A percentile compares a stretch with the other conserved stretches of the same genome.
Conservation (phyloP, 2,329 filamentous ascomycete species). For the Botrytis hyacinthi region DNA sequence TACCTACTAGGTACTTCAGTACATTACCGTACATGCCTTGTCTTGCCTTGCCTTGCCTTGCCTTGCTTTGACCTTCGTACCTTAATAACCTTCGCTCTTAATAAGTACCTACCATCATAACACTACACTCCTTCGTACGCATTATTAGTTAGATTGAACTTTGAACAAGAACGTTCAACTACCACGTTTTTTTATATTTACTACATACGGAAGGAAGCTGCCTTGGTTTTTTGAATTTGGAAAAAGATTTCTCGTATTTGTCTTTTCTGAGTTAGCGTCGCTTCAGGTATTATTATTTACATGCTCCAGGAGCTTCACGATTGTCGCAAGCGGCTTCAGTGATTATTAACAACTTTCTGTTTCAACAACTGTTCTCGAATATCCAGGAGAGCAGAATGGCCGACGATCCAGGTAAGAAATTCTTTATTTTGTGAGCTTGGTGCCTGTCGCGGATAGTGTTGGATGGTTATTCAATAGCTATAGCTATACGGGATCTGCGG, state of each 20-base stretch:
- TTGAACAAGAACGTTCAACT: background rate
- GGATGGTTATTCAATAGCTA: background rate
- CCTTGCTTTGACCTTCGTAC: background rate
- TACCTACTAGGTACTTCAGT: background rate
- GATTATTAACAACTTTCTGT: background rate
- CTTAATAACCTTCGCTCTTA: background rate
- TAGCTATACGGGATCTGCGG: background rate
- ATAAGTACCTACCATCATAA: background rate
- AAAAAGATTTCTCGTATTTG: background rate
- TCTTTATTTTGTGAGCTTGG: slow-evolving; percentile 58
- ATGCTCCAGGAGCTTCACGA: slow-evolving; percentile 1
- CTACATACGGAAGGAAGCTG: background rate
- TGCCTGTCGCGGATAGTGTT: background rate
- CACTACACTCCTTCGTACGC: background rate
- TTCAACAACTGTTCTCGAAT: background rate
- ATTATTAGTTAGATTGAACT: background rate
- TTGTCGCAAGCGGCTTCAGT: background rate
- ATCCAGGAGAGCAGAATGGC: slow-evolving; percentile 32
- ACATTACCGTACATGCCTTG: background rate
- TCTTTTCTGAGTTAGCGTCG: background rate
- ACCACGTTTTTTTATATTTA: background rate
- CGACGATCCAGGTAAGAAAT: slow-evolving; percentile 39
- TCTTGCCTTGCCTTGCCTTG: background rate
- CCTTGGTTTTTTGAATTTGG: background rate
- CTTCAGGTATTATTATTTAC: background rate